A percentile compares a stretch with the other conserved stretches of the same genome.
Evolutionary conservation across 192 early-diverging fungal species (phyloP).

Genomic region (Dimargaris xerosporica): DNA sequence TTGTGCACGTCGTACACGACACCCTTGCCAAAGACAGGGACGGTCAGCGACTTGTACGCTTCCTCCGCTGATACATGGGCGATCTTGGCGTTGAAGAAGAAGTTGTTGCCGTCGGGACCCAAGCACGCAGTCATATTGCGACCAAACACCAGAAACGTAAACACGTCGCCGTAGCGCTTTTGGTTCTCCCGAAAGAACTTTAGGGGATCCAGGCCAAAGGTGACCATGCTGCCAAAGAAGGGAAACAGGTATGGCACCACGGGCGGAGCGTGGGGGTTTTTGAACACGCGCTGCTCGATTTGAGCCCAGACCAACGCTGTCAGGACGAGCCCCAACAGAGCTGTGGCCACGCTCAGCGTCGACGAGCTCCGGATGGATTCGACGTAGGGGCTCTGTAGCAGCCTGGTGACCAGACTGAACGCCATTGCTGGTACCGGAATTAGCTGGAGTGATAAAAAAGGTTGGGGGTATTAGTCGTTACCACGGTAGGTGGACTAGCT

Average conservation of each 20-base stretch:
- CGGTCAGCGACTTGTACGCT: conserved; percentile 84
- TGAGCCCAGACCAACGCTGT: conserved; percentile 26
- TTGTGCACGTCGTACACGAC: conserved; percentile 96
- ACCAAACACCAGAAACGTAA: conserved; percentile 87
- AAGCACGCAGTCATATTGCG: conserved; percentile 77
- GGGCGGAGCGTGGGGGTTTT: conserved; percentile 44
- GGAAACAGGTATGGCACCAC: conserved; percentile 66
- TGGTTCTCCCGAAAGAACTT: conserved; percentile 72
- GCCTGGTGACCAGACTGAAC: too few relatives aligned
- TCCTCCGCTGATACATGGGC: conserved; percentile 78
- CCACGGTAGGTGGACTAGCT: too few relatives aligned
- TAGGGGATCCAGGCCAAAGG: conserved; percentile 81
- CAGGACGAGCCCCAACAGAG: conserved; percentile 15
- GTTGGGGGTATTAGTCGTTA: too few relatives aligned
- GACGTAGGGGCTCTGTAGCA: not conserved
- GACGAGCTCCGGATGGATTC: not conserved
- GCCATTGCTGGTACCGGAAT: too few relatives aligned
- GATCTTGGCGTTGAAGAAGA: conserved; percentile 86
- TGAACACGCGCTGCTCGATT: conserved; percentile 23
- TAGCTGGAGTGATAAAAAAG: too few relatives aligned
- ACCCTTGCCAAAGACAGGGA: conserved; percentile 83
- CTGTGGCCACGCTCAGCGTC: conserved; percentile 13
- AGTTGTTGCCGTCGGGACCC: conserved; percentile 87
- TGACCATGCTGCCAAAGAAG: conserved; percentile 71
- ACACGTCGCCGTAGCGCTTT: conserved; percentile 74